Evolutionary conservation across 805 yeast genomes (phyloP).

Genomic region (Metschnikowia orientalis): DNA sequence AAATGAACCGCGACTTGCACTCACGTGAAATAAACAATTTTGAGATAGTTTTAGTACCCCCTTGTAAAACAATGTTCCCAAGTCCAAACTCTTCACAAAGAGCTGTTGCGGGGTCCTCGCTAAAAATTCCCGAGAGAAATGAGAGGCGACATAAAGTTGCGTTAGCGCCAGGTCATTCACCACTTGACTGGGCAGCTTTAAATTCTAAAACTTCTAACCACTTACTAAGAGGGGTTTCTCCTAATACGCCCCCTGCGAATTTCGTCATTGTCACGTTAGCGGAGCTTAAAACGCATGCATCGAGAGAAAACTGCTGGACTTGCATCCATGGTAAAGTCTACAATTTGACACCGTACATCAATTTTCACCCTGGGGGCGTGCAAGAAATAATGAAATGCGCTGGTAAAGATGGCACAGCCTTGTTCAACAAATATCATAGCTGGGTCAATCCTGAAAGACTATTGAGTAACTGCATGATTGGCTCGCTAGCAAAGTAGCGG

Average conservation of each 20-base stretch:
- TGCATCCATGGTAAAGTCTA: slow-evolving; percentile 75
- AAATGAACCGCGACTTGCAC: no score
- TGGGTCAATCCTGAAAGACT: slow-evolving; percentile 84
- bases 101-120: slow-evolving; percentile 16
- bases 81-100: slow-evolving; percentile 35
- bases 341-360: slow-evolving; percentile 77
- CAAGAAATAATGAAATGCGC: slow-evolving; percentile 73
- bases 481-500: slow-evolving; percentile 31
- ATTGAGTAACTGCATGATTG: slow-evolving; percentile 74
- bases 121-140: slow-evolving; percentile 14
- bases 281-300: slow-evolving; percentile 57
- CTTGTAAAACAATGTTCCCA: slow-evolving; percentile 13
- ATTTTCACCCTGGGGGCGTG: slow-evolving; percentile 92
- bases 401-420: slow-evolving; percentile 74
- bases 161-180: slow-evolving; percentile 76
- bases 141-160: slow-evolving; percentile 46
- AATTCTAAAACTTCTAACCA: slow-evolving; percentile 41
- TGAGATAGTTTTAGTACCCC: no score
- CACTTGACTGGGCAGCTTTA: slow-evolving; percentile 77
- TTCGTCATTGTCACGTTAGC: slow-evolving; percentile 48
- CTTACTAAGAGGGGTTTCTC: slow-evolving; percentile 51
- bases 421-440: slow-evolving; percentile 66
- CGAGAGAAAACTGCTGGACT: slow-evolving; percentile 79
- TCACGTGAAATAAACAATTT: no score
- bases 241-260: slow-evolving; percentile 49